Base-by-base conservation (phyloP, 1,139 yeast genomes). In the Candida freyschussii region DNA sequence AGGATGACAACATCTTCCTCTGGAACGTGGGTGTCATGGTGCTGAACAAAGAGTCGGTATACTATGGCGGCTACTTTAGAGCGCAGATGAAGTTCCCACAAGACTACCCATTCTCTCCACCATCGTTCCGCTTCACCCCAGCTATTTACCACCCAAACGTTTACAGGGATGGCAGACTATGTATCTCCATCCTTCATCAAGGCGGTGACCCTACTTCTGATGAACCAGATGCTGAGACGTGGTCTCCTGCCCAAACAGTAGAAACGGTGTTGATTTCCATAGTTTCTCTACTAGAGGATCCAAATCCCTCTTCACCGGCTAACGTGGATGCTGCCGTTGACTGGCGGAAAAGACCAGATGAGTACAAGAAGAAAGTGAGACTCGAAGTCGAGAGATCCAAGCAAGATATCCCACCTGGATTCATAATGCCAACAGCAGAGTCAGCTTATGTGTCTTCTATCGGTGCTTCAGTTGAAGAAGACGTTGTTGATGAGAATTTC, bases 171-270 rank as follows among this genome's bases (percentile, higher is more conserved):
- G 97, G 97, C 21, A 67, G 94, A 48, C 72, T 89, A 37, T 89
- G 97, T 66, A 87, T 89, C 44, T 85, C 95, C 34, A 89, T 89
- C 48, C 69, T 89, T 43, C 97, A 89, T 59, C 86, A 82, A 51
- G 78, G 85, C 15, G 96, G 96, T 15, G 94, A 85, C 54, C 83
- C 85, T 21, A 81, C 91, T 33, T 73, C 84, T 26, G 96, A 86
- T 48, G 96, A 87, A 57, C 94, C 89, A 5, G 96, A 86, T 50
- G 79, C 81, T 40, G 97, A 83, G 58, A 83, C 89, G 16, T 89
- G 97, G 97, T 77, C 91, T 26, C 97, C 97, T 0, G 96, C 95
- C 4, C 97, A 89, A 62, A 81, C 94, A 11, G 97, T 86, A 8
- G 97, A 89, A 60, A 71, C 85, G 25, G 96, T 89, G 9, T 72